Conservation (phyloP, 208 protist species). For the Herpetomonas samuelpessoai region DNA sequence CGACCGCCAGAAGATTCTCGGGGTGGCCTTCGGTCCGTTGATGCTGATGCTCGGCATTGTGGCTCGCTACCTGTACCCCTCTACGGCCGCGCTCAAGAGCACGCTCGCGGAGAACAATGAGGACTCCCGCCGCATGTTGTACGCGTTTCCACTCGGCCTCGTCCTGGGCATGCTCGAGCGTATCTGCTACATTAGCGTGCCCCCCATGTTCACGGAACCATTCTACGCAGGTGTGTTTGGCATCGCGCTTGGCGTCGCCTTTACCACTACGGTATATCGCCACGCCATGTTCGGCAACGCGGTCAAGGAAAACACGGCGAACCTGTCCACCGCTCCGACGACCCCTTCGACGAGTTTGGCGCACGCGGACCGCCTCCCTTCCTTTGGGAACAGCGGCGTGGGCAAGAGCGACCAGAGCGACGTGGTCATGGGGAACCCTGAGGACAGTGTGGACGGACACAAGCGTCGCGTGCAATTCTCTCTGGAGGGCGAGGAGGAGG, state of each 20-base stretch:
- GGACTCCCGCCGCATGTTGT: constrained; percentile 54
- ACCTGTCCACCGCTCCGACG: constrained; percentile 1
- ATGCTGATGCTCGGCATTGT: constrained; percentile 51
- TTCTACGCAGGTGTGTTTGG: constrained; percentile 59
- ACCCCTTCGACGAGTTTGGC: not conserved
- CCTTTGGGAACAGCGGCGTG: not conserved
- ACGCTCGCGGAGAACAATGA: constrained; percentile 26
- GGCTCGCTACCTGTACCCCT: constrained; percentile 56
- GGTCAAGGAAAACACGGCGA: constrained; percentile 17
- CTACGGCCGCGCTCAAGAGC: constrained; percentile 9
- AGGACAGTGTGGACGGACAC: not conserved
- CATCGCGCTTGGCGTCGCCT: constrained; percentile 52
- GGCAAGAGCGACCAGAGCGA: not conserved
- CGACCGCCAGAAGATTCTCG: constrained; percentile 40
- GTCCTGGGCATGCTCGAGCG: constrained; percentile 73
- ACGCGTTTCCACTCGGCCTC: constrained; percentile 56
- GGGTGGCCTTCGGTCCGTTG: constrained; percentile 37
- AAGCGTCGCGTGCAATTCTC: not conserved
- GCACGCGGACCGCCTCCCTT: not conserved
- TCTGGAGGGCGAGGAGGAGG: constrained; percentile 10
- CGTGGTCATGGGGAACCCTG: no score
- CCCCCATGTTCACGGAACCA: constrained; percentile 56
- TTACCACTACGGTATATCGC: constrained; percentile 56
- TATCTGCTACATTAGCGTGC: constrained; percentile 45
- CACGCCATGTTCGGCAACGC: constrained; percentile 61